Evolutionary conservation across 2,329 filamentous ascomycete genomes (phyloP).

Genomic region (Paecilomyces dactylethromorphus): DNA sequence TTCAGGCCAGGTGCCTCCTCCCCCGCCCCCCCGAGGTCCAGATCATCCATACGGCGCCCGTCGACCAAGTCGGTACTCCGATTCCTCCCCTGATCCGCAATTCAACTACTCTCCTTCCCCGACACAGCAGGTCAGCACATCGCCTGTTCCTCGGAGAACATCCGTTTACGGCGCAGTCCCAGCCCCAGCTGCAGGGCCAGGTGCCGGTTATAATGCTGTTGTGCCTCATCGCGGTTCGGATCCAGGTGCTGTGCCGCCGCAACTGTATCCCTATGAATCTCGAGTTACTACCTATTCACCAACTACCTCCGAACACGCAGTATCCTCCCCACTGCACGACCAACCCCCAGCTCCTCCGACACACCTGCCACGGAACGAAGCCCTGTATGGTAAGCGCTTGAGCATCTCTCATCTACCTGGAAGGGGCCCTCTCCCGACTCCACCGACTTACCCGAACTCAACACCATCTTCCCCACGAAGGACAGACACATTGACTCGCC

Average conservation of each 20-base stretch:
- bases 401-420: slow-evolving; percentile 24
- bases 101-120: slow-evolving; percentile 20
- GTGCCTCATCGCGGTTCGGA: slow-evolving; percentile 12
- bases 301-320: slow-evolving; percentile 15
- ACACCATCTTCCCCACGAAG: slow-evolving; percentile 45
- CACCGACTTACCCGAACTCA: slow-evolving; percentile 46
- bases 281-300: slow-evolving; percentile 17
- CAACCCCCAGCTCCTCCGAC: slow-evolving; percentile 27
- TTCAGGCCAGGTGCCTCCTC: slow-evolving; percentile 22
- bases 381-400: slow-evolving; percentile 17
- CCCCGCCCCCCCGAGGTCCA: slow-evolving; percentile 31
- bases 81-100: slow-evolving; percentile 15
- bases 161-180: slow-evolving; percentile 21
- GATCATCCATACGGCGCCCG: slow-evolving; percentile 33
- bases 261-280: slow-evolving; percentile 15
- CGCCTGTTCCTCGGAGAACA: slow-evolving; percentile 19
- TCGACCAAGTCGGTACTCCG: slow-evolving; percentile 19
- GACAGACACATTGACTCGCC: slow-evolving; percentile 48
- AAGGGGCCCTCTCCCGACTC: slow-evolving; percentile 37
- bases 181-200: slow-evolving; percentile 13
- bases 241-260: slow-evolving; percentile 14
- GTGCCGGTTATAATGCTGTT: slow-evolving; percentile 15
- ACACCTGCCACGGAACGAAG: slow-evolving; percentile 20
- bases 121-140: slow-evolving; percentile 16
- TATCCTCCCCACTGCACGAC: slow-evolving; percentile 16